Evolutionary conservation across 2,329 filamentous ascomycete species (phyloP), one percentile per base, ranked within the genome.

Genomic region (Aspergillus sp.): DNA sequence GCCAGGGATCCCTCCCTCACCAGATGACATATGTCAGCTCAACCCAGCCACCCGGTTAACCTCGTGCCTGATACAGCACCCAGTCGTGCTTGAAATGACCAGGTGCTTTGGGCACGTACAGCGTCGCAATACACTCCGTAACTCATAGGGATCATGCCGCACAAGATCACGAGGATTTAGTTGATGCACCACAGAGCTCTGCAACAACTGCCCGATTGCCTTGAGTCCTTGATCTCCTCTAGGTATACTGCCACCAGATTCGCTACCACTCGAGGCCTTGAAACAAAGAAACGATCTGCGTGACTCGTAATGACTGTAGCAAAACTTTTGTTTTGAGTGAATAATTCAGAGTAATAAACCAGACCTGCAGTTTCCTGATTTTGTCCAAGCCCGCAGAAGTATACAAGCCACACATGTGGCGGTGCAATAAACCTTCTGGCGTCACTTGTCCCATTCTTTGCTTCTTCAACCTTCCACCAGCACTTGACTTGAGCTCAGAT

Each of bases 61-160:
- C 47, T 33, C 40, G 51, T 21, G 51, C 51, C 51, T 53, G 33
- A 52, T 43, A 44, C 27, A 8, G 27, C 27, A 31, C 35, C 37
- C 35, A 41, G 48, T 52, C 39, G 15, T 52, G n/a, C 49, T 56
- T 49, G 47, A 45, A 58, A 45, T 59, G 39, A 6, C 12, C 37
- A 23, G 47, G 50, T 60, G 50, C 27, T 60, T 60, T 60, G 60
- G 60, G 60, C 60, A 62, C 51, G 50, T 45, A 62, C 52, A 55
- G 47, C 54, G 52, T 49, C 47, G 52, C 40, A 48, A 46, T 35
- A 40, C 44, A 27, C 27, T 48, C 46, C 45, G 51, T 47, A 31
- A 44, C 27, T 51, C 23, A 54, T 49, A 17, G 45, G 27, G 19
- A 47, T 14, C 25, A 31, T 47, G 9, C 27, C 27, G 9, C n/a